Percentiles rank a stretch among this genome's conserved stretches.
phyloP scores from a whole-genome alignment of 2,329 filamentous ascomycete genomes.

The Cryphonectria japonica region DNA sequence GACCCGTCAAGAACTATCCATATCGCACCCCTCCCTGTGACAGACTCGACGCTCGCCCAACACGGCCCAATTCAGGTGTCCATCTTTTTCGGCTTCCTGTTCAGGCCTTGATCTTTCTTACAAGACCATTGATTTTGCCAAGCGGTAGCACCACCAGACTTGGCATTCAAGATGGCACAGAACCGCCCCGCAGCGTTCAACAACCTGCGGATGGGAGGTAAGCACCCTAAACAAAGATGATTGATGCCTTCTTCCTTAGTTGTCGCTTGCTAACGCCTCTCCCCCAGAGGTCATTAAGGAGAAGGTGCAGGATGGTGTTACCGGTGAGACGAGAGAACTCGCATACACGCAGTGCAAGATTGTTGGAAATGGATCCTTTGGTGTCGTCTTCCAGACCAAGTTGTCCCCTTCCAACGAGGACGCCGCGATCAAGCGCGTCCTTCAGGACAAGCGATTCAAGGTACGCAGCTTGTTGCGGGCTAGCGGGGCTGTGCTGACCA shows the following conservation, averaged over 20 bases:
- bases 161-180: constrained; percentile 71
- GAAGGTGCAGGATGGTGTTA: constrained; percentile 97
- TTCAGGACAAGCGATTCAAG: constrained; percentile 99
- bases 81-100: constrained; percentile 31
- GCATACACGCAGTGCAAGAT: constrained; percentile 99
- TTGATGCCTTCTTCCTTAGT: constrained; percentile 15
- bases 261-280: constrained; percentile 35
- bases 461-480: constrained; percentile 49
- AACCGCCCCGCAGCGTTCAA: constrained; percentile 89
- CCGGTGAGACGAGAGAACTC: constrained; percentile 93
- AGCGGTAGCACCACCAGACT: constrained; percentile 35
- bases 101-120: constrained; percentile 29
- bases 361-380: constrained; percentile 97
- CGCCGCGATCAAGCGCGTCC: constrained; percentile 96
- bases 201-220: constrained; percentile 94
- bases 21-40: constrained; percentile 1
- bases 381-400: constrained; percentile 98
- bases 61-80: constrained; percentile 38
- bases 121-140: constrained; percentile 23
- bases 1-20: constrained; percentile 5
- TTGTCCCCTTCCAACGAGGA: constrained; percentile 97
- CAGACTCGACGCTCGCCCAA: constrained; percentile 36
- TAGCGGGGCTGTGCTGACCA: not conserved
- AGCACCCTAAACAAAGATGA: constrained; percentile 46
- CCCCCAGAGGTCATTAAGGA: constrained; percentile 89